Evolutionary conservation across 768 basidiomycete genomes (phyloP).

Genomic region (Boletellus ananiceps): DNA sequence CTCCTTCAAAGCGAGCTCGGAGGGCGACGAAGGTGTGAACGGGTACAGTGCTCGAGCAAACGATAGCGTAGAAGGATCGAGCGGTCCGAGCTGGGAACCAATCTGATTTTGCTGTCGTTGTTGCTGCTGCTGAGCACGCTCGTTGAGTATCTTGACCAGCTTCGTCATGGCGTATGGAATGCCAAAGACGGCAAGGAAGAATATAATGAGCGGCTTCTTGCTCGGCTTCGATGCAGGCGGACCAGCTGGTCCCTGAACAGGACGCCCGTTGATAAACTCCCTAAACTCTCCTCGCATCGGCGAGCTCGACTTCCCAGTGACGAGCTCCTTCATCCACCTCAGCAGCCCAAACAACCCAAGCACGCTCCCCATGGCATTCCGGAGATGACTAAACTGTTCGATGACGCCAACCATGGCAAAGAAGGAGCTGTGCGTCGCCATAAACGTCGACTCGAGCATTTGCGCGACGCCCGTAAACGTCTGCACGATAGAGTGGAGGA

Average conservation of each 20-base stretch:
- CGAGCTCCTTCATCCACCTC: conserved; percentile 72
- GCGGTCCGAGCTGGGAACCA: conserved; percentile 40
- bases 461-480: conserved; percentile 94
- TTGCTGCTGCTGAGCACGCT: conserved; percentile 50
- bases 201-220: conserved; percentile 88
- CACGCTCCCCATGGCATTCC: conserved; percentile 91
- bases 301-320: conserved; percentile 44
- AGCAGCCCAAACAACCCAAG: conserved; percentile 88
- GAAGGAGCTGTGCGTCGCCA: conserved; percentile 94
- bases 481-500: conserved; percentile 92
- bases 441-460: conserved; percentile 96
- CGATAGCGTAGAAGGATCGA: conserved; percentile 75
- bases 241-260: conserved; percentile 45
- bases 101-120: conserved; percentile 40
- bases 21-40: conserved; percentile 68
- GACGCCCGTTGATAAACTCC: conserved; percentile 66
- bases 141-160: conserved; percentile 73
- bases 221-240: conserved; percentile 54
- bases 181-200: conserved; percentile 91
- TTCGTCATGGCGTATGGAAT: conserved; percentile 91
- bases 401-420: conserved; percentile 96
- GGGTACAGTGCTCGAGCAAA: conserved; percentile 82
- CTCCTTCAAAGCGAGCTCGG: conserved; percentile 77
- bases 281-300: conserved; percentile 63
- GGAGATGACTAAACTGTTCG: conserved; percentile 89